Evolutionary conservation across 257 asterid species (phyloP), one percentile per base, ranked within the genome.

Genomic region (Lycium ferocissimum): DNA sequence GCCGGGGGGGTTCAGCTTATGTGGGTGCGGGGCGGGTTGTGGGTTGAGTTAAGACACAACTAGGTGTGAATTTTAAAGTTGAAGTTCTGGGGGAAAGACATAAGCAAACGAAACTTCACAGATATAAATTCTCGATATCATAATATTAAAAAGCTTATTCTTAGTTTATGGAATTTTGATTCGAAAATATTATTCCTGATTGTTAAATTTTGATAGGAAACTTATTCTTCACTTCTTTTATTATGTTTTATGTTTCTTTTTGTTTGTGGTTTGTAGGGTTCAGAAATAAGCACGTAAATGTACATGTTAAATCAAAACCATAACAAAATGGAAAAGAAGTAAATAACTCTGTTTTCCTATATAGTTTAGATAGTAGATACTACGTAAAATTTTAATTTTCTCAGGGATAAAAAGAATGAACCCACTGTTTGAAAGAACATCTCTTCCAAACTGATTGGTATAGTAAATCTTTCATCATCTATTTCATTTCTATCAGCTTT

Each of bases 401-500:
- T 66, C 73, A 33, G 45, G 73, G 73, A 66, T 26, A 20, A 33
- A 22, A 66, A 33, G 13, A 66, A 0, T 7, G 17, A 57, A 15
- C n/a, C 26, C 73, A 26, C 45, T 66, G 17, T 66, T 66, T 66
- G 73, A 66, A 66, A 66, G 43, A 66, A n/a, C 9, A 66, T 12
- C 45, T 66, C 45, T 66, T 66, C 73, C 35, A 12, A 33, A 66
- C 73, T 33, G 73, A 66, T 66, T 6, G n/a, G 73, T 35, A 33
- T 66, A 66, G n/a, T 13, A 33, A 57, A 66, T 12, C 73, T 66
- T 66, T 66, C 45, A 66, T 12, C 72, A 65, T 66, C 73, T 66
- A 66, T 9, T 33, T 66, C n/a, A 66, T 66, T 66, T 33, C 73
- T 66, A 66, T 66, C 73, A 66, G n/a, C 45, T 66, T 66, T 66